Evolutionary conservation across 2,329 filamentous ascomycete genomes (phyloP).

Genomic region (Aspergillus ibericus): DNA sequence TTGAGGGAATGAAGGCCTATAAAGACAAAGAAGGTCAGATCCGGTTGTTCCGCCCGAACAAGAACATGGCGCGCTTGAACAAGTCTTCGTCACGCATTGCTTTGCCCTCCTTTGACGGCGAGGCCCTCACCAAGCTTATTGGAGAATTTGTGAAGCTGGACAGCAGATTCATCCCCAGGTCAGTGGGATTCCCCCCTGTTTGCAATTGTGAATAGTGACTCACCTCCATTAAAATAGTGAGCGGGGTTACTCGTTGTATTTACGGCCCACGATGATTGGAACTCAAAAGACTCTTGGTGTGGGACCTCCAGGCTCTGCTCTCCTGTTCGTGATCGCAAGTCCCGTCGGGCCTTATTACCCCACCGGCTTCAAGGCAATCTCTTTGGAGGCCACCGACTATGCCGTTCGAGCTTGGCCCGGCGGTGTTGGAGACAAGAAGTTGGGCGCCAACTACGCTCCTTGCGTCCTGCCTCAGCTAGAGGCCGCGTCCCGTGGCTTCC

Average conservation of each 20-base stretch:
- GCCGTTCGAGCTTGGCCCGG: conserved; percentile 97
- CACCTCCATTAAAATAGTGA: conserved; percentile 34
- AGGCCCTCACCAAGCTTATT: conserved; percentile 77
- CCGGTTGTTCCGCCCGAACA: conserved; percentile 88
- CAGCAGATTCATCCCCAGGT: conserved; percentile 82
- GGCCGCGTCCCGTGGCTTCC: conserved; percentile 86
- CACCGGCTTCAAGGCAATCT: conserved; percentile 96
- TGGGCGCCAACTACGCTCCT: conserved; percentile 98
- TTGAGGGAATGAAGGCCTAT: conserved; percentile 99
- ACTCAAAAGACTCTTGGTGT: conserved; percentile 94
- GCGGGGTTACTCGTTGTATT: conserved; percentile 89
- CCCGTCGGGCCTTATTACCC: conserved; percentile 98
- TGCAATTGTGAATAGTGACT: background rate
- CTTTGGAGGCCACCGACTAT: conserved; percentile 93
- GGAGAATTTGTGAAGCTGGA: conserved; percentile 77
- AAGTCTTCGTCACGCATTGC: conserved; percentile 89
- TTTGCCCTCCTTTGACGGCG: conserved; percentile 77
- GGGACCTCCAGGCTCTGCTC: conserved; percentile 82
- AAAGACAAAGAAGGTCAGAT: conserved; percentile 77
- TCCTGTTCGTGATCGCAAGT: conserved; percentile 92
- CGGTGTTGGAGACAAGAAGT: conserved; percentile 96
- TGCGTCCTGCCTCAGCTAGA: conserved; percentile 96
- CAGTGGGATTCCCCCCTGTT: conserved; percentile 33
- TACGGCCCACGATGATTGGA: conserved; percentile 95
- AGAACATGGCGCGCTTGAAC: conserved; percentile 95